Conservation (phyloP, 2,329 filamentous ascomycete species). For the Fusarium phyllophilum region DNA sequence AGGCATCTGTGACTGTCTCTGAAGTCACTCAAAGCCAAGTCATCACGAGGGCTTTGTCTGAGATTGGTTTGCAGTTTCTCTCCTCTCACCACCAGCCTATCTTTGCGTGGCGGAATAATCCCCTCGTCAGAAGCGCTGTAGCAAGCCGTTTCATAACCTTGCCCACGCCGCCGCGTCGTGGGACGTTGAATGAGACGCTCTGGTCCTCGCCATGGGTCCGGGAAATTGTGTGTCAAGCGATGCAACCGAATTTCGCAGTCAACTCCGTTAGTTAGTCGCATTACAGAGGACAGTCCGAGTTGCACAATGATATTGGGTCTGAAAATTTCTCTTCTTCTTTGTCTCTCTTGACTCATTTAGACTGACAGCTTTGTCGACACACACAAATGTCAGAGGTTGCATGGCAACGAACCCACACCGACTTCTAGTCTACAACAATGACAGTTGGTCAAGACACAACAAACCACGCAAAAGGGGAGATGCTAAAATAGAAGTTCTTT, state of each 20-base stretch:
- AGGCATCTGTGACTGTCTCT: constrained; percentile 2
- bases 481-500: constrained; percentile 30
- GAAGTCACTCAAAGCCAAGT: constrained; percentile 2
- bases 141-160: constrained; percentile 41
- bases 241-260: constrained; percentile 19
- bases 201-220: constrained; percentile 20
- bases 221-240: constrained; percentile 40
- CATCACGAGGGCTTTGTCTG: not conserved
- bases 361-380: constrained; percentile 9
- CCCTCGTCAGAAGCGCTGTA: constrained; percentile 16
- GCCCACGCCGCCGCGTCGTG: constrained; percentile 21
- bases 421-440: not conserved
- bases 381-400: not conserved
- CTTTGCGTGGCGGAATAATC: constrained; percentile 27
- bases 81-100: not conserved
- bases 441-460: constrained; percentile 20
- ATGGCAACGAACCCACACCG: constrained; percentile 27
- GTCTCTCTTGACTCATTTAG: constrained; percentile 4
- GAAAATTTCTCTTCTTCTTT: not conserved
- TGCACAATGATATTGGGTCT: not conserved
- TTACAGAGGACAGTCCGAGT: constrained; percentile 4
- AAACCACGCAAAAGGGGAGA: constrained; percentile 40
- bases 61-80: not conserved
- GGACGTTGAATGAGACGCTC: constrained; percentile 30
- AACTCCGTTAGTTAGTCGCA: not conserved